Conservation (phyloP, 1,139 yeast genomes). For the Pichia norvegensis region DNA sequence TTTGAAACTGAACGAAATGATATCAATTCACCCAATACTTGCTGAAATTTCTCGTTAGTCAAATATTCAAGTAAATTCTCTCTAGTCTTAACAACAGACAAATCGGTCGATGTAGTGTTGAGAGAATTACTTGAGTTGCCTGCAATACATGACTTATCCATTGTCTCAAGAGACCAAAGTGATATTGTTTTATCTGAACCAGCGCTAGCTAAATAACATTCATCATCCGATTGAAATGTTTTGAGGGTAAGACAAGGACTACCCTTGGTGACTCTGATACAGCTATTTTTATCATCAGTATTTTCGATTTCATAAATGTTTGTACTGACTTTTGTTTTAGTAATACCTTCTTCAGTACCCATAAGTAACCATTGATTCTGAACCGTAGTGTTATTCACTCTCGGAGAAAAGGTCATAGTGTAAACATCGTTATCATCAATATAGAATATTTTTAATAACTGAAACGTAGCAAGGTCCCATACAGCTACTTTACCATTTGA, state of each 20-base stretch:
- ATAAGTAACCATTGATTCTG: slow-evolving; percentile 34
- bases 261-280: slow-evolving; percentile 11
- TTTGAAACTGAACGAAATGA: slow-evolving; percentile 73
- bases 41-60: slow-evolving; percentile 53
- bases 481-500: slow-evolving; percentile 64
- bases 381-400: slow-evolving; percentile 28
- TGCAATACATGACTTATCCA: slow-evolving; percentile 10
- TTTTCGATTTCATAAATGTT: slow-evolving; percentile 32
- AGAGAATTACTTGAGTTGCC: background rate
- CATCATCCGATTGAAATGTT: slow-evolving; percentile 18
- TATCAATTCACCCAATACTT: slow-evolving; percentile 53
- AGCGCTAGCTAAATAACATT: slow-evolving; percentile 41
- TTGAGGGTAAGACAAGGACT: slow-evolving; percentile 24
- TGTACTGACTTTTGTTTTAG: slow-evolving; percentile 41
- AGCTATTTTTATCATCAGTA: slow-evolving; percentile 1
- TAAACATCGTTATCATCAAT: slow-evolving; percentile 43
- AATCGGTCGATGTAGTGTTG: slow-evolving; percentile 28
- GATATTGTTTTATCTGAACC: slow-evolving; percentile 54
- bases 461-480: slow-evolving; percentile 79
- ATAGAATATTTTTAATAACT: slow-evolving; percentile 53
- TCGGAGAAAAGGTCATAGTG: slow-evolving; percentile 40
- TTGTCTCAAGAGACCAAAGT: slow-evolving; percentile 44
- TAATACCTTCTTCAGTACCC: slow-evolving; percentile 50
- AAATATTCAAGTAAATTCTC: slow-evolving; percentile 7
- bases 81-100: slow-evolving; percentile 11